Evolutionary conservation across 305 asterid species (phyloP).

Genomic region (Fraxinus floribunda): DNA sequence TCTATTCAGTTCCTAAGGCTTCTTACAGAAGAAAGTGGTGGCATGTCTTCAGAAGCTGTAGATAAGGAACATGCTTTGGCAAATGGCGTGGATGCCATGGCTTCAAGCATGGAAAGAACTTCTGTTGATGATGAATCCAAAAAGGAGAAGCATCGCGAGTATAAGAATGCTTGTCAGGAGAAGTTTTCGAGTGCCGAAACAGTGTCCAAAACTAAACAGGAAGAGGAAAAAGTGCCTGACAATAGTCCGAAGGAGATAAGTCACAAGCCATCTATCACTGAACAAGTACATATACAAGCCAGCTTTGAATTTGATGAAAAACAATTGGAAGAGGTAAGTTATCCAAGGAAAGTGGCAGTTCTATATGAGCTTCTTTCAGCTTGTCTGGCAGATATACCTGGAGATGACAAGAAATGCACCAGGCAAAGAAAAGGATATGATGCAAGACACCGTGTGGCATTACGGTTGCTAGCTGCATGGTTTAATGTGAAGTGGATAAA

Average conservation of each 20-base stretch:
- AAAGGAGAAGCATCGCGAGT: conserved; percentile 69
- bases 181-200: conserved; percentile 53
- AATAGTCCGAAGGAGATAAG: conserved; percentile 33
- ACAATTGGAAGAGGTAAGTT: conserved; percentile 64
- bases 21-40: conserved; percentile 63
- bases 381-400: conserved; percentile 69
- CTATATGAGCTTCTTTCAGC: conserved; percentile 86
- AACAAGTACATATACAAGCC: conserved; percentile 36
- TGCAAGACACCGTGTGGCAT: conserved; percentile 85
- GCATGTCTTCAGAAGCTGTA: conserved; percentile 43
- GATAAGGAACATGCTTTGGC: conserved; percentile 67
- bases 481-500: conserved; percentile 82
- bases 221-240: conserved; percentile 28
- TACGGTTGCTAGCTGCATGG: conserved; percentile 92
- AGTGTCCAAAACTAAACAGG: conserved; percentile 29
- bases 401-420: conserved; percentile 45
- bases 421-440: conserved; percentile 76
- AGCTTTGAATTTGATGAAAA: conserved; percentile 47
- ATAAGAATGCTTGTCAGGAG: conserved; percentile 70
- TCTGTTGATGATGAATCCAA: conserved; percentile 48
- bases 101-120: conserved; percentile 62
- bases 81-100: conserved; percentile 68
- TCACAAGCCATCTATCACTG: conserved; percentile 40
- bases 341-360: conserved; percentile 71
- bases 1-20: conserved; percentile 73